phyloP scores from a whole-genome alignment of 1,284 basidiomycete species.

The Trichosporon coremiiforme region DNA sequence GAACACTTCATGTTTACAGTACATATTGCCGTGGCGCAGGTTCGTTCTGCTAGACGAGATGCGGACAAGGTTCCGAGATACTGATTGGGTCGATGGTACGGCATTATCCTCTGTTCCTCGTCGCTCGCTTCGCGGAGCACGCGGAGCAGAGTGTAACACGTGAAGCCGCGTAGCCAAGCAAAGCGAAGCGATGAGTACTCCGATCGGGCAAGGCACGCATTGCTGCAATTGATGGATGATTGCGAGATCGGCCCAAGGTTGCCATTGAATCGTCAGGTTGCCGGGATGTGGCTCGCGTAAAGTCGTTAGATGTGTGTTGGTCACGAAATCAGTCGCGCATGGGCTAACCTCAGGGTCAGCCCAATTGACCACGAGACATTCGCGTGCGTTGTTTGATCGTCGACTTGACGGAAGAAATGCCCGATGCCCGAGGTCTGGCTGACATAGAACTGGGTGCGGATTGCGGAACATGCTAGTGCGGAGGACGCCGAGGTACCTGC shows the following conservation, averaged over 20 bases:
- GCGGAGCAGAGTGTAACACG: neutral
- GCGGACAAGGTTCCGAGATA: neutral
- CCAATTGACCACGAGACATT: neutral
- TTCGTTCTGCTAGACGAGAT: neutral
- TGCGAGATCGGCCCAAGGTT: neutral
- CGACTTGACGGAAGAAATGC: neutral
- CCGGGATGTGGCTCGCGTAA: neutral
- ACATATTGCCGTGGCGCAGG: too few species aligned
- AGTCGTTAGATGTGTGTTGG: neutral
- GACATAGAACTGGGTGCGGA: neutral
- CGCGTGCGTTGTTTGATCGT: neutral
- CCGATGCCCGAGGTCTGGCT: conserved; percentile 1
- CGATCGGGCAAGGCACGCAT: neutral
- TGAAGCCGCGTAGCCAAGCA: neutral
- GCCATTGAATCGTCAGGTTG: neutral
- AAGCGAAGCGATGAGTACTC: neutral
- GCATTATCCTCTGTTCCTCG: too few species aligned
- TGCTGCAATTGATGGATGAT: neutral
- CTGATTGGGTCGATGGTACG: neutral
- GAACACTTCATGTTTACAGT: neutral
- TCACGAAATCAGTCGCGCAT: conserved; percentile 10
- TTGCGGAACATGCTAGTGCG: neutral
- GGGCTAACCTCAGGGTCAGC: neutral
- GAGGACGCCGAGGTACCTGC: neutral
- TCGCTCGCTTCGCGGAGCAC: neutral